Evolutionary conservation across 148 eudicot genomes (phyloP).

Genomic region (Chenopodium formosanum): DNA sequence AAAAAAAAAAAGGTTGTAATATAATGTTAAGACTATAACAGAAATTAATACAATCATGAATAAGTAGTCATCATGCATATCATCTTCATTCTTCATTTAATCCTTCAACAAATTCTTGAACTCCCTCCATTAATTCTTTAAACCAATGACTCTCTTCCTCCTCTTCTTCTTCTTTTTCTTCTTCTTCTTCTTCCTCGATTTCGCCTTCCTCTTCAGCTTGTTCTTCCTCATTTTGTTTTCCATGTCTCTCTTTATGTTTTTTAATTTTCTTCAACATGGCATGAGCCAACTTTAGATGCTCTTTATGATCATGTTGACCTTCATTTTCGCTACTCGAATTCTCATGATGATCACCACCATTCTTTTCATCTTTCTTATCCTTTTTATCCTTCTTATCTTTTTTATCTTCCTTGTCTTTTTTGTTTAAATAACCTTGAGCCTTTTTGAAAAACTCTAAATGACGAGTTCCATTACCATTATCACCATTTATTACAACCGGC

Average conservation of each 20-base stretch:
- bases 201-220: background rate
- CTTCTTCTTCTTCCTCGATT: background rate
- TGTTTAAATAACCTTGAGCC: background rate
- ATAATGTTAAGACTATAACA: background rate
- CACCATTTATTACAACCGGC: background rate
- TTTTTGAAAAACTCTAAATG: slow-evolving; percentile 1
- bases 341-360: background rate
- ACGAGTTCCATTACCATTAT: background rate
- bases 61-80: background rate
- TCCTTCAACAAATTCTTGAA: background rate
- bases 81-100: background rate
- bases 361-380: background rate
- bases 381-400: background rate
- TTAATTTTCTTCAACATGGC: slow-evolving; percentile 5
- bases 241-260: slow-evolving; percentile 2
- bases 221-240: background rate
- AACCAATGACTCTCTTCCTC: background rate
- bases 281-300: slow-evolving; percentile 8
- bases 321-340: background rate
- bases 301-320: background rate
- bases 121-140: background rate
- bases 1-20: too few relatives aligned
- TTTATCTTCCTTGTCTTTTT: background rate
- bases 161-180: background rate
- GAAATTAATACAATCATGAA: background rate